These are phyloP conservation scores for Aureobasidium sp. DNA, from an alignment of 2,329 filamentous ascomycete species.

Conservation along the genomic window DNA sequence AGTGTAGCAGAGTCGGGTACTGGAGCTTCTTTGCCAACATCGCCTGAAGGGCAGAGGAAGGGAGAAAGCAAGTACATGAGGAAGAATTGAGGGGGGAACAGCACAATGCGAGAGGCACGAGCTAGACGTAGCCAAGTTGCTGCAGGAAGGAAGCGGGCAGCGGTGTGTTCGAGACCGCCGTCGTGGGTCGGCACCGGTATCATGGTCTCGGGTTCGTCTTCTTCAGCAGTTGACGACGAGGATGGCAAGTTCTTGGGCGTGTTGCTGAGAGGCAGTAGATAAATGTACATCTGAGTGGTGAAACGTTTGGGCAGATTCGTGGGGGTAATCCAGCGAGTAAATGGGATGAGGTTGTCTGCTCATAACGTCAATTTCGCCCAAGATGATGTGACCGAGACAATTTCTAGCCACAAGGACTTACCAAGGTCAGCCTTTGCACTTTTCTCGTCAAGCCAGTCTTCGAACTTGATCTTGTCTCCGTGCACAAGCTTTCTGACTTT, in stretches of 20 bases:
- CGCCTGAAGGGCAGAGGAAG: slow-evolving; percentile 40
- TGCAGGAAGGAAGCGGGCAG: slow-evolving; percentile 69
- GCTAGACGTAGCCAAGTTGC: slow-evolving; percentile 63
- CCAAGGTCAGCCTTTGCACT: slow-evolving; percentile 60
- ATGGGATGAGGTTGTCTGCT: slow-evolving; percentile 63
- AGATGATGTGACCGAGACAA: background rate
- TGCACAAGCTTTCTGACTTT: slow-evolving; percentile 64
- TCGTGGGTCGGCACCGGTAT: slow-evolving; percentile 66
- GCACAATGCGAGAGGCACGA: slow-evolving; percentile 59
- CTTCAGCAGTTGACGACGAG: slow-evolving; percentile 29
- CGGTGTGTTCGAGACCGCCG: slow-evolving; percentile 63
- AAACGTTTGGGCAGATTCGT: slow-evolving; percentile 66
- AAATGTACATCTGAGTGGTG: slow-evolving; percentile 95
- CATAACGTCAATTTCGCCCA: background rate
- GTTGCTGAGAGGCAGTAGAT: slow-evolving; percentile 61
- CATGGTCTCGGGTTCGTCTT: slow-evolving; percentile 41
- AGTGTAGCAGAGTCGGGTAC: slow-evolving; percentile 33
- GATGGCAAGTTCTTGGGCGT: slow-evolving; percentile 23
- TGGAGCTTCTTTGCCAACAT: slow-evolving; percentile 22
- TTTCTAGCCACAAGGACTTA: slow-evolving; percentile 29
- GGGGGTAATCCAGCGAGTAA: slow-evolving; percentile 90
- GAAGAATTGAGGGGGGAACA: slow-evolving; percentile 88
- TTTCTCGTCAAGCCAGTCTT: slow-evolving; percentile 53
- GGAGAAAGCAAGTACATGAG: slow-evolving; percentile 54
- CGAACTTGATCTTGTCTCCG: slow-evolving; percentile 56